Base-by-base conservation (phyloP, 2,329 filamentous ascomycete genomes). In the Aureobasidium uvarum region DNA sequence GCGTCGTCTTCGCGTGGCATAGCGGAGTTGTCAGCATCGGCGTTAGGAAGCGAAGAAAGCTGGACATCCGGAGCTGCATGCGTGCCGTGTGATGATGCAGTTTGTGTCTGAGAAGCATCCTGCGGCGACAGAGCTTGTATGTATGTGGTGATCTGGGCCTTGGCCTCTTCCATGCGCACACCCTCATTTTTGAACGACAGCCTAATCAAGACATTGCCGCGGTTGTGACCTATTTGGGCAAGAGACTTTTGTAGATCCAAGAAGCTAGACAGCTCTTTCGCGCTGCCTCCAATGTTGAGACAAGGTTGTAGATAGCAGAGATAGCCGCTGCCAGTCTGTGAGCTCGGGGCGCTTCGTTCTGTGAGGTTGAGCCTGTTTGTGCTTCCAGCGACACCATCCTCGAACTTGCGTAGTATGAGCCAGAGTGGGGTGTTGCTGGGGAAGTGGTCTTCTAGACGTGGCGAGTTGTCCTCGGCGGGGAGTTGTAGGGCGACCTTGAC, bases 401-500 rank as follows among this genome's bases (percentile, higher is more conserved):
- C 95, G 70, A 98, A 96, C 74, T 95, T 91, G 67, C 95, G 89
- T 65, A 99, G 75, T 33, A 98, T 82, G 70, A 92, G 85, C 95
- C 95, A 99, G 77, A 99, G 75, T 20, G 92, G 91, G 41, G 91
- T 91, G 69, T 91, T 89, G 76, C 90, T 96, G 1, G 93, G 88
- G 67, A 98, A 92, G 74, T 95, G 96, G 74, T 95, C 88, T 65
- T 87, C 86, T 46, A 96, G 78, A 36, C 92, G 86, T 69, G 85
- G 86, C 6, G 70, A 70, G 1, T 87, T 86, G 73, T 95, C 89
- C 25, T 87, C 85, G 41, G 88, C 83, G 3, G 92, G 91, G 33
- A 97, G 81, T 74, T 96, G 91, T 14, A 99, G 81, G n/a, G 91
- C 94, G 48, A 99, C 89, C 46, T 89, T 92, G 65, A 99, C 89